phyloP scores from a whole-genome alignment of 2,329 filamentous ascomycete species.

The Sphaceloma murrayae region DNA sequence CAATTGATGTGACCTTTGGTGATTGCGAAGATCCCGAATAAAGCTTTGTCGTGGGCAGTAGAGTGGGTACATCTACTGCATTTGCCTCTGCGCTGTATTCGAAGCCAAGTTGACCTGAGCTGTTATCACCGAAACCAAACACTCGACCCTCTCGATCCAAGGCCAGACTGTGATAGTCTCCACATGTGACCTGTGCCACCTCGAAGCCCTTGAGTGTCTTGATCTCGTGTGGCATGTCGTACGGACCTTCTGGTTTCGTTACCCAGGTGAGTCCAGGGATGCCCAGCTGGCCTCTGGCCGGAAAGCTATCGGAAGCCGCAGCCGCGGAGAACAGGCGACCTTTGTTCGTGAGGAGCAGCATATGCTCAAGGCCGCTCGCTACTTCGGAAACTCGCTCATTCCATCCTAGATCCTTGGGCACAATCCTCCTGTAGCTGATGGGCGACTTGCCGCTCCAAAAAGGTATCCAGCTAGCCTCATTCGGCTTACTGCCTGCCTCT shows the following conservation, averaged over 20 bases:
- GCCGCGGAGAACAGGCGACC: slow-evolving; percentile 87
- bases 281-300: slow-evolving; percentile 76
- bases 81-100: slow-evolving; percentile 54
- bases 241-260: slow-evolving; percentile 65
- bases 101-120: slow-evolving; percentile 81
- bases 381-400: slow-evolving; percentile 67
- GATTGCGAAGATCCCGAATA: slow-evolving; percentile 57
- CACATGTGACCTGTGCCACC: slow-evolving; percentile 65
- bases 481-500: slow-evolving; percentile 50
- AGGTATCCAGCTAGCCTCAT: slow-evolving; percentile 62
- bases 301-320: slow-evolving; percentile 67
- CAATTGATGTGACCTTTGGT: slow-evolving; percentile 63
- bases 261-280: slow-evolving; percentile 73
- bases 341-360: slow-evolving; percentile 69
- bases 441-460: slow-evolving; percentile 54
- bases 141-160: slow-evolving; percentile 66
- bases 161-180: slow-evolving; percentile 76
- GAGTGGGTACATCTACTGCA: slow-evolving; percentile 58
- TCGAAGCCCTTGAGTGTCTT: slow-evolving; percentile 59
- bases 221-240: slow-evolving; percentile 76
- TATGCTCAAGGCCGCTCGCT: slow-evolving; percentile 73
- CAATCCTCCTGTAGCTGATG: slow-evolving; percentile 64
- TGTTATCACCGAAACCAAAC: slow-evolving; percentile 87
- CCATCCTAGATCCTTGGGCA: slow-evolving; percentile 53
- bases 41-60: slow-evolving; percentile 60